These are phyloP conservation scores for Pseudocercospora eumusae DNA, from an alignment of 2,329 filamentous ascomycete genomes.

Conservation along the genomic window DNA sequence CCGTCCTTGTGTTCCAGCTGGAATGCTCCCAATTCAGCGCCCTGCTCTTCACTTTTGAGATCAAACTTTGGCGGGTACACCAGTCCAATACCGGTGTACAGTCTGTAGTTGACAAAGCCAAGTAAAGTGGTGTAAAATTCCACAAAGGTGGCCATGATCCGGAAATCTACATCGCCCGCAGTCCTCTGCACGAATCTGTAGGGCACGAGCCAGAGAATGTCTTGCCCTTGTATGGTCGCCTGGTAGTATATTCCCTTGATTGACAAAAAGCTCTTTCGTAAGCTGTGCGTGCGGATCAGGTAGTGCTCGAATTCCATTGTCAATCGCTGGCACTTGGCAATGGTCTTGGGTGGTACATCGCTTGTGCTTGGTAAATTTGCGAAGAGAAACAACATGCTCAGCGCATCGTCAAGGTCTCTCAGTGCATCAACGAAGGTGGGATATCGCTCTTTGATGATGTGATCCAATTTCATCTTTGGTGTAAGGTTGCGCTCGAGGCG, in stretches of 20 bases:
- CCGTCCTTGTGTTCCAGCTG: slow-evolving; percentile 76
- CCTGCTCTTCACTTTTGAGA: slow-evolving; percentile 78
- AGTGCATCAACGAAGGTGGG: slow-evolving; percentile 94
- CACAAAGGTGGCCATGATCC: slow-evolving; percentile 98
- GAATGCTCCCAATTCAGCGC: slow-evolving; percentile 87
- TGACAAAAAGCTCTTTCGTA: slow-evolving; percentile 94
- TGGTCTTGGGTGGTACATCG: slow-evolving; percentile 90
- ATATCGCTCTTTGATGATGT: slow-evolving; percentile 97
- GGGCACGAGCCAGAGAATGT: slow-evolving; percentile 93
- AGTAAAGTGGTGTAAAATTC: slow-evolving; percentile 98
- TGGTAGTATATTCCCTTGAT: slow-evolving; percentile 99
- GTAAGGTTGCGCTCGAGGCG: slow-evolving; percentile 89
- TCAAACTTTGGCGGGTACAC: slow-evolving; percentile 97
- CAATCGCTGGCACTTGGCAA: slow-evolving; percentile 88
- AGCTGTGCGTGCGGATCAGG: slow-evolving; percentile 83
- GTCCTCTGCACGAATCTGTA: slow-evolving; percentile 97
- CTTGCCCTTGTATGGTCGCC: slow-evolving; percentile 93
- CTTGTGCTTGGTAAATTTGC: slow-evolving; percentile 90
- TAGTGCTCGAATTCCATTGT: slow-evolving; percentile 98
- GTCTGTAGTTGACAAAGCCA: slow-evolving; percentile 91
- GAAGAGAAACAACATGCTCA: slow-evolving; percentile 97
- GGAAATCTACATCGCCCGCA: slow-evolving; percentile 91
- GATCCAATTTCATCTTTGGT: slow-evolving; percentile 86
- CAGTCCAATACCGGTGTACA: slow-evolving; percentile 87
- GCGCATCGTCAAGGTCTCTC: slow-evolving; percentile 90